Evolutionary conservation across 768 basidiomycete species (phyloP).

Genomic region (Phylloporus arenicola): DNA sequence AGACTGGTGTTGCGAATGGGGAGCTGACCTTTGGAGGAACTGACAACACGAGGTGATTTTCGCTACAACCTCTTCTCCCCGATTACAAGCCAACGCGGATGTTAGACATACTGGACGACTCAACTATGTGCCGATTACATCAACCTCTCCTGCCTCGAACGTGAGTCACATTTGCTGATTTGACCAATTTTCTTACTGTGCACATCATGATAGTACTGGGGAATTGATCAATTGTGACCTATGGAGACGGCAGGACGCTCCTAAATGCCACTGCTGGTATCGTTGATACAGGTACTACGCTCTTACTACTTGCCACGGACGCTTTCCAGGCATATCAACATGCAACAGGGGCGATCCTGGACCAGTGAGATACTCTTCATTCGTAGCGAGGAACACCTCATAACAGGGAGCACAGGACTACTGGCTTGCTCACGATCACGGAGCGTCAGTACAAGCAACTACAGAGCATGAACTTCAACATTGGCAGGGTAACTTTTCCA

Average conservation of each 20-base stretch:
- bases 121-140: constrained; percentile 38
- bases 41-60: constrained; percentile 39
- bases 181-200: not conserved
- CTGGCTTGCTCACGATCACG: constrained; percentile 53
- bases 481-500: constrained; percentile 35
- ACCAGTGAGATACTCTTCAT: constrained; percentile 33
- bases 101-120: constrained; percentile 32
- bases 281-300: constrained; percentile 51
- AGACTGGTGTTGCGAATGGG: constrained; percentile 37
- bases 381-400: not conserved
- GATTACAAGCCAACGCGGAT: not conserved
- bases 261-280: constrained; percentile 40
- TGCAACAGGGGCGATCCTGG: constrained; percentile 49
- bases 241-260: constrained; percentile 31
- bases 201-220: constrained; percentile 37
- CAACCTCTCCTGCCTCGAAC: constrained; percentile 38
- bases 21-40: constrained; percentile 54
- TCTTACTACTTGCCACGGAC: constrained; percentile 52
- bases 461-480: constrained; percentile 48
- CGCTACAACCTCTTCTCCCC: not conserved
- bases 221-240: constrained; percentile 39
- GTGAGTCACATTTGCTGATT: constrained; percentile 10
- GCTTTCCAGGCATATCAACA: constrained; percentile 52
- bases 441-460: constrained; percentile 43
- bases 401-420: constrained; percentile 31